A percentile compares a stretch with the other conserved stretches of the same genome.
These are phyloP conservation scores for Cutaneotrichosporon sp. DNA, from an alignment of 1,284 basidiomycete genomes.

Conservation along the genomic window DNA sequence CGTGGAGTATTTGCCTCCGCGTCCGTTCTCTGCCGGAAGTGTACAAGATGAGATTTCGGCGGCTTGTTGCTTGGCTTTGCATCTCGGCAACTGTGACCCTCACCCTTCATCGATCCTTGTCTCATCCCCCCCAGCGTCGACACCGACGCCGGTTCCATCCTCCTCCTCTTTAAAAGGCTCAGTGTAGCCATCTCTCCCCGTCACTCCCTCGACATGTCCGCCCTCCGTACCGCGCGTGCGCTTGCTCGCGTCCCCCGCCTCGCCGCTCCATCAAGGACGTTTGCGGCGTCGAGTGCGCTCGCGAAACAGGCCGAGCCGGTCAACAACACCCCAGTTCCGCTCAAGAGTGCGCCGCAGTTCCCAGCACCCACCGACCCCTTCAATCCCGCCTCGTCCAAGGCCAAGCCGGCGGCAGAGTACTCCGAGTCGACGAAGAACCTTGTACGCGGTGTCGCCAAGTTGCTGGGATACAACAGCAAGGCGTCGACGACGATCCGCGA, in stretches of 20 bases:
- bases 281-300: constrained; percentile 16
- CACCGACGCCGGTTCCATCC: not conserved
- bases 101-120: not conserved
- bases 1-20: not conserved
- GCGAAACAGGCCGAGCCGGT: constrained; percentile 13
- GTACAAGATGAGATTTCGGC: not conserved
- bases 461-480: constrained; percentile 59
- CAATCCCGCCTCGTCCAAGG: constrained; percentile 20
- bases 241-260: constrained; percentile 12
- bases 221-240: constrained; percentile 19
- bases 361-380: constrained; percentile 47
- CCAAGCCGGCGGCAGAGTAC: constrained; percentile 25
- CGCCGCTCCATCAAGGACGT: constrained; percentile 11
- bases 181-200: not conserved
- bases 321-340: constrained; percentile 7
- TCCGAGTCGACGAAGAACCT: constrained; percentile 41
- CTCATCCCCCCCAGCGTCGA: not conserved
- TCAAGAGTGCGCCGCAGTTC: constrained; percentile 34
- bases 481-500: constrained; percentile 58
- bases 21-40: not conserved
- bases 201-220: constrained; percentile 17
- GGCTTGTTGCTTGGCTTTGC: too few relatives aligned
- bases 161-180: not conserved
- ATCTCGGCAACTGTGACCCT: not conserved
- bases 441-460: constrained; percentile 51